Evolutionary conservation across 768 basidiomycete genomes (phyloP).

Genomic region (Agaricus sinodeliciosus): DNA sequence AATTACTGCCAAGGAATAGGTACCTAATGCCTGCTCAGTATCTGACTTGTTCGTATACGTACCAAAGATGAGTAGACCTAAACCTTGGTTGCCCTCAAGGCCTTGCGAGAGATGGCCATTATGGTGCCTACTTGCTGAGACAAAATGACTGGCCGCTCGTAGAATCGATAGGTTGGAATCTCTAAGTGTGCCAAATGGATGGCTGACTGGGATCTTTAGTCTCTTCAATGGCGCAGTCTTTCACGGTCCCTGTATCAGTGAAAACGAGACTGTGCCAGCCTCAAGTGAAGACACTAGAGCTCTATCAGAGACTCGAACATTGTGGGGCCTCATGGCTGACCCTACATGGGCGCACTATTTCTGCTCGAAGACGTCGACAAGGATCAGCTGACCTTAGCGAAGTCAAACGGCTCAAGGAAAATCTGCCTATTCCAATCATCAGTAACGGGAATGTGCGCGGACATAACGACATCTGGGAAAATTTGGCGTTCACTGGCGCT

Average conservation of each 20-base stretch:
- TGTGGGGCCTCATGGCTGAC: constrained; percentile 66
- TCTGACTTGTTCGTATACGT: constrained; percentile 3
- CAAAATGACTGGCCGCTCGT: constrained; percentile 70
- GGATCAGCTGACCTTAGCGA: constrained; percentile 63
- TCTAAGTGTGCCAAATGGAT: neutral
- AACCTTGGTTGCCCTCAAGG: constrained; percentile 81
- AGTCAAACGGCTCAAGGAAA: constrained; percentile 48
- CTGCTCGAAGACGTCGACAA: constrained; percentile 60
- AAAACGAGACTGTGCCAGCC: constrained; percentile 61
- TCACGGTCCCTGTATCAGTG: constrained; percentile 56
- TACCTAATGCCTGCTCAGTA: constrained; percentile 20
- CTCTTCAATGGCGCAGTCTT: constrained; percentile 53
- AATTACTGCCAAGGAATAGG: constrained; percentile 65
- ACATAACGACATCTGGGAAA: constrained; percentile 49
- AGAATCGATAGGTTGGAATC: constrained; percentile 48
- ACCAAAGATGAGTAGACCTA: constrained; percentile 42
- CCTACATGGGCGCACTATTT: constrained; percentile 69
- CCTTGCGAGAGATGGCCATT: constrained; percentile 57
- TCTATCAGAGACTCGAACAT: constrained; percentile 54
- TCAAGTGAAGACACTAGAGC: constrained; percentile 41
- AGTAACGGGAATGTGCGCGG: constrained; percentile 76
- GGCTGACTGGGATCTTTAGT: constrained; percentile 32
- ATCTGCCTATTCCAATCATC: constrained; percentile 50
- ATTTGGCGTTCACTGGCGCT: constrained; percentile 50
- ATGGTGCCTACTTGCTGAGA: constrained; percentile 69